Percentiles rank a stretch among this genome's conserved stretches.
Evolutionary conservation across 768 basidiomycete species (phyloP).

Genomic region (Mycena epipterygia): DNA sequence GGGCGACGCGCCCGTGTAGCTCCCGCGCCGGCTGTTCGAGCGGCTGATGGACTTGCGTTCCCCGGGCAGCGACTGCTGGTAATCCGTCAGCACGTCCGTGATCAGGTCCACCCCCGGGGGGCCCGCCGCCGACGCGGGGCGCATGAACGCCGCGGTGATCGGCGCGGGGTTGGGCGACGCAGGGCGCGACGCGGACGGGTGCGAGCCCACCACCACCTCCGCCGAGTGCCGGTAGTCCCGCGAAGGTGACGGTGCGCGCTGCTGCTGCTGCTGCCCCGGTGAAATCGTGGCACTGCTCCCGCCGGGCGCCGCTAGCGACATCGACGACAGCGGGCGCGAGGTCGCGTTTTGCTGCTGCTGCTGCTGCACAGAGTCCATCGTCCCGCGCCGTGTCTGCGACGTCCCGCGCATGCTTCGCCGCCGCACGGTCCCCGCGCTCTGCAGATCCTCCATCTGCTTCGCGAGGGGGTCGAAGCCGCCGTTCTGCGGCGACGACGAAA

Average conservation of each 20-base stretch:
- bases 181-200: slow-evolving; percentile 80
- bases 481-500: slow-evolving; percentile 49
- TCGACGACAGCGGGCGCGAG: slow-evolving; percentile 35
- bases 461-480: slow-evolving; percentile 71
- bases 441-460: slow-evolving; percentile 73
- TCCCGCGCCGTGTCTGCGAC: slow-evolving; percentile 36
- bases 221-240: slow-evolving; percentile 84
- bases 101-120: slow-evolving; percentile 68
- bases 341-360: slow-evolving; percentile 26
- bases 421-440: slow-evolving; percentile 60
- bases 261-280: slow-evolving; percentile 16
- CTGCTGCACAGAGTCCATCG: slow-evolving; percentile 25
- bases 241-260: slow-evolving; percentile 44
- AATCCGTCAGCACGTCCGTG: slow-evolving; percentile 80
- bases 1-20: slow-evolving; percentile 50
- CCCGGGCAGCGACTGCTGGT: slow-evolving; percentile 90
- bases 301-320: slow-evolving; percentile 32
- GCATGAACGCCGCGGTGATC: slow-evolving; percentile 78
- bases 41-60: slow-evolving; percentile 76
- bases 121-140: slow-evolving; percentile 63
- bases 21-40: slow-evolving; percentile 61
- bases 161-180: slow-evolving; percentile 77
- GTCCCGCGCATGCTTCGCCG: slow-evolving; percentile 54
- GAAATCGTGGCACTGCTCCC: not conserved
- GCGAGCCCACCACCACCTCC: slow-evolving; percentile 82